phyloP scores from a whole-genome alignment of 164 flowering plant species.

The Kingdonia uniflora region DNA sequence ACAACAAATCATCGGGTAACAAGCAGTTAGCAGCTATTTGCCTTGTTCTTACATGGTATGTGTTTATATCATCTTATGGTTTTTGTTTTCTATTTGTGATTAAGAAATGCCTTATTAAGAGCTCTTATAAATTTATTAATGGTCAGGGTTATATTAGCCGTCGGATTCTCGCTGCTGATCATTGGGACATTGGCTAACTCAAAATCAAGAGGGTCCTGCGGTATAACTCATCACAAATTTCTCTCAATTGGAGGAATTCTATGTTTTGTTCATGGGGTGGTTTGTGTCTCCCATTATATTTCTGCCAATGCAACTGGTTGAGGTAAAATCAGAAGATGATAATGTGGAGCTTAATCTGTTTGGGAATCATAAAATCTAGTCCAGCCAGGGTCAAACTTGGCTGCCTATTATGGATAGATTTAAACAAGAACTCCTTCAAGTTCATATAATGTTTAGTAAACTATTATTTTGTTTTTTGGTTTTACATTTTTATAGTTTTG shows the following conservation, averaged over 20 bases:
- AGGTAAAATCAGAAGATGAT: no score
- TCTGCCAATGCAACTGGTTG: constrained; percentile 32
- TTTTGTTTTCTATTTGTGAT: no score
- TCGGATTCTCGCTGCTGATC: constrained; percentile 48
- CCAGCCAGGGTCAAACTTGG: no score
- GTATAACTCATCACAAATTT: constrained; percentile 65
- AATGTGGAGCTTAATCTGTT: no score
- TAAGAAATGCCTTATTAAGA: no score
- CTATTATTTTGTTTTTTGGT: no score
- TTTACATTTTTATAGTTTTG: no score
- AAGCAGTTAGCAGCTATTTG: constrained; percentile 50
- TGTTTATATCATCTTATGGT: background rate
- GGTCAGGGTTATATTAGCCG: constrained; percentile 62
- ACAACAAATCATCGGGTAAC: constrained; percentile 46
- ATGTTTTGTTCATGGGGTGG: constrained; percentile 75
- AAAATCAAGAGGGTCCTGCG: constrained; percentile 66
- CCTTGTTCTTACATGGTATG: constrained; percentile 68
- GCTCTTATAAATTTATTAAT: background rate
- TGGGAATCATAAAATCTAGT: no score
- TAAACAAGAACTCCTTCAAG: no score
- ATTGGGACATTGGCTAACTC: constrained; percentile 63
- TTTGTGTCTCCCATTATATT: constrained; percentile 52
- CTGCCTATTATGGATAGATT: no score
- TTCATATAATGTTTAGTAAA: no score
- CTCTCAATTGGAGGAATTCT: constrained; percentile 74